phyloP scores from a whole-genome alignment of 305 asterid species.

The Ruellia speciosa region DNA sequence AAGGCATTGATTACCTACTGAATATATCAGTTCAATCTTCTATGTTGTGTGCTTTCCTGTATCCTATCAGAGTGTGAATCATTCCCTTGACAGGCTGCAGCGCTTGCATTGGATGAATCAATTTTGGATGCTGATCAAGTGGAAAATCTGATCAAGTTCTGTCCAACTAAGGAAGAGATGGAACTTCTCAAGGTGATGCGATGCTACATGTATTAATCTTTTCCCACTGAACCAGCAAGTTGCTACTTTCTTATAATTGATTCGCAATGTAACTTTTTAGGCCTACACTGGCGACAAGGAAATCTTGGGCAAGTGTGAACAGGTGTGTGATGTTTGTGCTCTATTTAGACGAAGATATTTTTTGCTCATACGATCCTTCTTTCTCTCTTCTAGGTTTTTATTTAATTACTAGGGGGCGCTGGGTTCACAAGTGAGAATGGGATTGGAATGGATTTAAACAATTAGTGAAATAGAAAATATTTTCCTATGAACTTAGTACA shows the following conservation, averaged over 20 bases:
- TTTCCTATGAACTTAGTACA: too few species aligned
- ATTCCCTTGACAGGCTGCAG: constrained; percentile 64
- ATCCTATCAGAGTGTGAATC: neutral
- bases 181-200: constrained; percentile 79
- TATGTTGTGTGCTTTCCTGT: neutral
- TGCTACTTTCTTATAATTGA: constrained; percentile 1
- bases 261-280: constrained; percentile 34
- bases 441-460: too few species aligned
- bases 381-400: neutral
- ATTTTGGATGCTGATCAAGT: constrained; percentile 97
- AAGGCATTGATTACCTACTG: too few species aligned
- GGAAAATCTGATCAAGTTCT: constrained; percentile 86
- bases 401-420: too few species aligned
- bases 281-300: constrained; percentile 81
- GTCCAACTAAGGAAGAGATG: constrained; percentile 99
- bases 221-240: constrained; percentile 4
- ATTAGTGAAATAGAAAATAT: too few species aligned
- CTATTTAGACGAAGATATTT: neutral
- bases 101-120: constrained; percentile 94
- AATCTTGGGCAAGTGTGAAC: constrained; percentile 90
- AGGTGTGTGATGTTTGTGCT: constrained; percentile 33
- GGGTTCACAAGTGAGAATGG: too few species aligned
- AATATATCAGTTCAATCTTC: neutral
- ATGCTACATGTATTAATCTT: neutral
- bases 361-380: neutral